Conservation (phyloP, 768 basidiomycete genomes). For the Tulasnella calospora region DNA sequence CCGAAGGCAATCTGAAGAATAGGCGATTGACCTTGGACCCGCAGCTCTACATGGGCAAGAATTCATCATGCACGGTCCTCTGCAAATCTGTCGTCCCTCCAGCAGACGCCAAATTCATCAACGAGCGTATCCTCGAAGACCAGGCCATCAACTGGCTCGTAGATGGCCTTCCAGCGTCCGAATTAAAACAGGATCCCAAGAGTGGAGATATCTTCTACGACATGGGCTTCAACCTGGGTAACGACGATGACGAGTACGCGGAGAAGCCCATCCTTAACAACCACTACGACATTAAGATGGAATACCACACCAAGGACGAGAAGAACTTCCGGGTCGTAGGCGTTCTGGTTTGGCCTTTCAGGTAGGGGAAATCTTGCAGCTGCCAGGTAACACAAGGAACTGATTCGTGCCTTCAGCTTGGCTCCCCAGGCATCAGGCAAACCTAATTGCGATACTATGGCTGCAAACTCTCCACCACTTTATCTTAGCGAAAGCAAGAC, state of each 20-base stretch:
- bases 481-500: constrained; percentile 55
- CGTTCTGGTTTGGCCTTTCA: constrained; percentile 75
- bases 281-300: constrained; percentile 82
- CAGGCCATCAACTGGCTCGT: constrained; percentile 93
- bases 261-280: constrained; percentile 76
- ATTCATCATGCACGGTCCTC: constrained; percentile 71
- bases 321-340: constrained; percentile 84
- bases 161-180: constrained; percentile 89
- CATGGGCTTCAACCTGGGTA: constrained; percentile 86
- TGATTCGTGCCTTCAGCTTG: constrained; percentile 42
- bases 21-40: not conserved
- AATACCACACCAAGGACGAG: constrained; percentile 73
- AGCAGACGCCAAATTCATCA: constrained; percentile 82
- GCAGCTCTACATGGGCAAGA: constrained; percentile 76
- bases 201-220: constrained; percentile 86
- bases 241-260: constrained; percentile 53
- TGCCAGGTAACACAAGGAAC: not conserved
- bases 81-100: constrained; percentile 59
- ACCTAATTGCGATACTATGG: constrained; percentile 49
- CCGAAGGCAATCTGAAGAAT: not conserved
- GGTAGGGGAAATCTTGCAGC: constrained; percentile 36
- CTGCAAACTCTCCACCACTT: constrained; percentile 42
- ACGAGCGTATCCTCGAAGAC: constrained; percentile 84
- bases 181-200: constrained; percentile 78
- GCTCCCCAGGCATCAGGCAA: constrained; percentile 54